These are phyloP conservation scores for Hemisphaericaspora nanyangensis DNA, from an alignment of 805 yeast species.

Conservation along the genomic window DNA sequence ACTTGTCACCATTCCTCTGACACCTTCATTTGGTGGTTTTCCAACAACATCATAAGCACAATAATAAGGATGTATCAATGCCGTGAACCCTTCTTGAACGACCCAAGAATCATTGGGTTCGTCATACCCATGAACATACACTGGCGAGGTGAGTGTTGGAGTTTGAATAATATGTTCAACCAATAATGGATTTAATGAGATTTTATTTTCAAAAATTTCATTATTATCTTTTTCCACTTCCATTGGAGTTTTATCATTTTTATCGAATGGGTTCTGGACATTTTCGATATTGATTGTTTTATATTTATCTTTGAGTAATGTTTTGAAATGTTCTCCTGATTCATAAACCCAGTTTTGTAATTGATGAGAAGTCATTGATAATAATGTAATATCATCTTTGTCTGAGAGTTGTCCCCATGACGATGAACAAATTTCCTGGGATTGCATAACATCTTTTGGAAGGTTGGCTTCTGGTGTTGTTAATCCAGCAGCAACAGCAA, in stretches of 20 bases:
- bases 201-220: conserved; percentile 7
- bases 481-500: conserved; percentile 28
- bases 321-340: conserved; percentile 12
- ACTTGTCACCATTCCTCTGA: conserved; percentile 17
- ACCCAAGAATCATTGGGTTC: conserved; percentile 30
- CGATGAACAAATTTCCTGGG: conserved; percentile 33
- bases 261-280: conserved; percentile 6
- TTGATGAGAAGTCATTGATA: conserved; percentile 33
- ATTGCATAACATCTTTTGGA: conserved; percentile 15
- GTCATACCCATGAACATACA: conserved; percentile 12
- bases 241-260: not conserved
- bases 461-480: conserved; percentile 25
- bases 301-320: conserved; percentile 14
- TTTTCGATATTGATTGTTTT: conserved; percentile 4
- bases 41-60: conserved; percentile 34
- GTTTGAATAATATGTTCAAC: conserved; percentile 24
- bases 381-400: conserved; percentile 18
- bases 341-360: conserved; percentile 23
- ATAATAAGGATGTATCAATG: conserved; percentile 22
- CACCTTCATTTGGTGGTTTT: conserved; percentile 12
- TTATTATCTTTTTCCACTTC: conserved; percentile 2
- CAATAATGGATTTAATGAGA: conserved; percentile 19
- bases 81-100: conserved; percentile 13
- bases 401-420: conserved; percentile 35
- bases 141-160: conserved; percentile 15